Conservation (phyloP, 192 early-diverging fungal genomes). For the Coemansia javaensis region DNA sequence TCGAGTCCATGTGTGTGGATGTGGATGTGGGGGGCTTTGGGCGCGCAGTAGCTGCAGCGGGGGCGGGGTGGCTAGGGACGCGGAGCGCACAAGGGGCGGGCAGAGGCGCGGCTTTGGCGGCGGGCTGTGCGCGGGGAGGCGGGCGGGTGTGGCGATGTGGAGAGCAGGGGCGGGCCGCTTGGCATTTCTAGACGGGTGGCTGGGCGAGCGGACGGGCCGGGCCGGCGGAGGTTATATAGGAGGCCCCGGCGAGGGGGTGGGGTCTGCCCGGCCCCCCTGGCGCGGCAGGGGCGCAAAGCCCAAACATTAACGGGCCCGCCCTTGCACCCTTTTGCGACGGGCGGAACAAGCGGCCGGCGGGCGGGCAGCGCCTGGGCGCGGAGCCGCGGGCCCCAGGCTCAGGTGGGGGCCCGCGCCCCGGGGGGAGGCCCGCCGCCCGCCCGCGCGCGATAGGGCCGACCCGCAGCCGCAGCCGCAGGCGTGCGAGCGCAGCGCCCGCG, state of each 20-base stretch:
- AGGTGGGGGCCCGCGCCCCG: not conserved
- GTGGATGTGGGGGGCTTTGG: not conserved
- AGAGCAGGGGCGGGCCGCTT: not conserved
- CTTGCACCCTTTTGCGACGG: conserved; percentile 4
- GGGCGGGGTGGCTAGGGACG: too few relatives aligned
- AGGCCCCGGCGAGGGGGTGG: not conserved
- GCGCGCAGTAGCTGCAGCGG: too few relatives aligned
- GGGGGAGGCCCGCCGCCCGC: not conserved
- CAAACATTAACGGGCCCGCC: not conserved
- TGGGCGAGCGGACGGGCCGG: not conserved
- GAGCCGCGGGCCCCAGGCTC: not conserved
- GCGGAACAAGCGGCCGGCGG: not conserved
- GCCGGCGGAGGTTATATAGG: not conserved
- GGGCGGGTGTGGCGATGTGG: too few relatives aligned
- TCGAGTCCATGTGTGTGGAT: conserved; percentile 16
- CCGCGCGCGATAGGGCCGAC: too few relatives aligned
- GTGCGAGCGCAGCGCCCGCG: too few relatives aligned
- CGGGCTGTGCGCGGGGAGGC: too few relatives aligned
- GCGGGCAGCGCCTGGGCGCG: not conserved
- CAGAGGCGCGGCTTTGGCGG: too few relatives aligned
- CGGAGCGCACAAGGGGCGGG: too few relatives aligned
- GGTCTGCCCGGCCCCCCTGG: too few relatives aligned
- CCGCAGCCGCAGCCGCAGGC: not conserved
- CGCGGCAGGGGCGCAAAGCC: not conserved
- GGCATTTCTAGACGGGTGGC: conserved; percentile 2